Evolutionary conservation across 179 eudicot species (phyloP).

Genomic region (Nepenthes alata): DNA sequence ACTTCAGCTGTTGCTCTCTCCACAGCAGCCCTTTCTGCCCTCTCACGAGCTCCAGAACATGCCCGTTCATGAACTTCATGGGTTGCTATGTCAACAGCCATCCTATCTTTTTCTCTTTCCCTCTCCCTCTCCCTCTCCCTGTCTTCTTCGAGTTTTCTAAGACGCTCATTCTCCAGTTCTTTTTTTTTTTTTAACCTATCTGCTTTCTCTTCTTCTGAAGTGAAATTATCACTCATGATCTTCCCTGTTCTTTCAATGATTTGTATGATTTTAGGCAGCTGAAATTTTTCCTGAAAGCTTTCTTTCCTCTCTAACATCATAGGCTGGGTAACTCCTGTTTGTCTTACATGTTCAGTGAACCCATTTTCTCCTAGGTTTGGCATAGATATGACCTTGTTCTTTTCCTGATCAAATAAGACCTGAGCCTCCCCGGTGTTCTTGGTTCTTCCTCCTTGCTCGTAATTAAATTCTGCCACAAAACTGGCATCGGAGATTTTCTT

Average conservation of each 20-base stretch:
- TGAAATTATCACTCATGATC: not conserved
- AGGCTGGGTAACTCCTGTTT: slow-evolving; percentile 11
- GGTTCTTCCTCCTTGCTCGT: slow-evolving; percentile 21
- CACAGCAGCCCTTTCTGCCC: slow-evolving; percentile 38
- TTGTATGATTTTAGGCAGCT: slow-evolving; percentile 10
- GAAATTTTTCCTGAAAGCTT: slow-evolving; percentile 13
- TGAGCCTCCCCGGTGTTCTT: slow-evolving; percentile 10
- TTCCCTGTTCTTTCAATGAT: slow-evolving; percentile 18
- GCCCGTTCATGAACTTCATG: slow-evolving; percentile 4
- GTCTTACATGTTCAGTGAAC: slow-evolving; percentile 9
- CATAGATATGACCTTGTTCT: slow-evolving; percentile 6
- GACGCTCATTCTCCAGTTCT: slow-evolving; percentile 25
- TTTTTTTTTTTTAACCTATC: slow-evolving; percentile 8
- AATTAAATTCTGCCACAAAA: slow-evolving; percentile 11
- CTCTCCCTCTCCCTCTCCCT: slow-evolving; percentile 42
- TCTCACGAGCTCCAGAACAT: slow-evolving; percentile 54
- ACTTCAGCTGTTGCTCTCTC: slow-evolving; percentile 85
- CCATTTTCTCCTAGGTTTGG: slow-evolving; percentile 13
- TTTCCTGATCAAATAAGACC: slow-evolving; percentile 4
- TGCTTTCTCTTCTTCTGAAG: slow-evolving; percentile 10
- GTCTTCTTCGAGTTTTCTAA: slow-evolving; percentile 33
- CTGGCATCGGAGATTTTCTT: slow-evolving; percentile 14
- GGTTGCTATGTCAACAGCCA: slow-evolving; percentile 30
- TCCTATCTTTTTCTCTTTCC: slow-evolving; percentile 83
- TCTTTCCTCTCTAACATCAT: slow-evolving; percentile 16